phyloP scores from a whole-genome alignment of 1,139 yeast genomes.

The Zygoascus meyerae region DNA sequence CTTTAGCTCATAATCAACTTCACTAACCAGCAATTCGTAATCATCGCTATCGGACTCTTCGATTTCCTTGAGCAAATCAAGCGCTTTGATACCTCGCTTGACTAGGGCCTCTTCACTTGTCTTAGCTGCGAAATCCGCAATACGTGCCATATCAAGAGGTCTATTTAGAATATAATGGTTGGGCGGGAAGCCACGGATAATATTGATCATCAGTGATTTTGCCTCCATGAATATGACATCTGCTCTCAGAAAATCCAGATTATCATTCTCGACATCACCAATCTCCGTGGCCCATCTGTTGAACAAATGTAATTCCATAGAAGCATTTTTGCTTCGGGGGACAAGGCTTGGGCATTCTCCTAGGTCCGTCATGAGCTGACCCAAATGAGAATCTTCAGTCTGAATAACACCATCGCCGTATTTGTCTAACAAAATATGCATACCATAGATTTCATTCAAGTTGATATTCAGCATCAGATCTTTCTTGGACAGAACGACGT shows the following conservation, averaged over 20 bases:
- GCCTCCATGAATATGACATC: conserved; percentile 38
- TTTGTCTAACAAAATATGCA: conserved; percentile 36
- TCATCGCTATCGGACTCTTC: conserved; percentile 30
- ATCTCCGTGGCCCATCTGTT: conserved; percentile 37
- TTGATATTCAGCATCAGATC: conserved; percentile 35
- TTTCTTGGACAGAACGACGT: conserved; percentile 36
- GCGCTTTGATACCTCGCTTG: conserved; percentile 35
- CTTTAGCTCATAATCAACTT: conserved; percentile 35
- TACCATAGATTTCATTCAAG: conserved; percentile 35
- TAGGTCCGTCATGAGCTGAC: conserved; percentile 30
- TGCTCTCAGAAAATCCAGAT: conserved; percentile 32
- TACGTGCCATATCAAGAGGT: conserved; percentile 30
- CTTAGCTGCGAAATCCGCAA: conserved; percentile 35
- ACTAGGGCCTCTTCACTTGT: conserved; percentile 31
- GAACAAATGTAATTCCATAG: conserved; percentile 33
- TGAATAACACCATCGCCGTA: conserved; percentile 26
- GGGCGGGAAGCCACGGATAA: conserved; percentile 35
- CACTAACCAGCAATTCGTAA: conserved; percentile 30
- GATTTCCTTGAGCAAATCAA: conserved; percentile 32
- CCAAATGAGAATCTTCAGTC: conserved; percentile 25
- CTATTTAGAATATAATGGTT: conserved; percentile 27
- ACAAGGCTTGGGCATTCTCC: conserved; percentile 30
- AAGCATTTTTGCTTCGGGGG: conserved; percentile 32
- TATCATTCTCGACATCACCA: conserved; percentile 31
- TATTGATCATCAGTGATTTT: conserved; percentile 35